Conservation (phyloP, 2,329 filamentous ascomycete genomes). For the Nigrospora oryzae region DNA sequence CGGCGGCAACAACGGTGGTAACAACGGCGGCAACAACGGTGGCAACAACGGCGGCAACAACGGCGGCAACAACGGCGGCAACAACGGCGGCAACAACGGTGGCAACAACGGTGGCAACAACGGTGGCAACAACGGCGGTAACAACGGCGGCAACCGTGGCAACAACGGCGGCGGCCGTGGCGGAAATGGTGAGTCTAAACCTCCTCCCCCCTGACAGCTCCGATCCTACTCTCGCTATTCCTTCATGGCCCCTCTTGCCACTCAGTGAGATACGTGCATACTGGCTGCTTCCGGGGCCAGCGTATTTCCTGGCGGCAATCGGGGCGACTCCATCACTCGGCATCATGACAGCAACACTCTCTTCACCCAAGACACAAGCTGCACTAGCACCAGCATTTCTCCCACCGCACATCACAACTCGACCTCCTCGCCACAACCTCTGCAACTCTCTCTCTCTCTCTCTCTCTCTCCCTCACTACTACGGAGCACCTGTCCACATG, state of each 20-base stretch:
- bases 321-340: too few species aligned
- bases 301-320: too few species aligned
- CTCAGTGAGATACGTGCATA: not conserved
- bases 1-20: slow-evolving; percentile 7
- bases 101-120: slow-evolving; percentile 13
- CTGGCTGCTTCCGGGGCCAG: not conserved
- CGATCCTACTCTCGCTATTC: not conserved
- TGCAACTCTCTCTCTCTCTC: too few species aligned
- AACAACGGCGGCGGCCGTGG: slow-evolving; percentile 3
- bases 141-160: slow-evolving; percentile 12
- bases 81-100: slow-evolving; percentile 10
- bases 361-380: too few species aligned
- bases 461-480: too few species aligned
- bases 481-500: too few species aligned
- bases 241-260: not conserved
- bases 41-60: slow-evolving; percentile 10
- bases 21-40: slow-evolving; percentile 8
- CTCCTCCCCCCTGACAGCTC: not conserved
- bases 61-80: slow-evolving; percentile 11
- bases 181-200: not conserved
- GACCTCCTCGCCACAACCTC: too few species aligned
- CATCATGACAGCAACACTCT: too few species aligned
- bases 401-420: too few species aligned
- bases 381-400: too few species aligned
- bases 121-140: slow-evolving; percentile 8